Conservation (phyloP, 2,329 filamentous ascomycete species). For the Aspergillus sp. region DNA sequence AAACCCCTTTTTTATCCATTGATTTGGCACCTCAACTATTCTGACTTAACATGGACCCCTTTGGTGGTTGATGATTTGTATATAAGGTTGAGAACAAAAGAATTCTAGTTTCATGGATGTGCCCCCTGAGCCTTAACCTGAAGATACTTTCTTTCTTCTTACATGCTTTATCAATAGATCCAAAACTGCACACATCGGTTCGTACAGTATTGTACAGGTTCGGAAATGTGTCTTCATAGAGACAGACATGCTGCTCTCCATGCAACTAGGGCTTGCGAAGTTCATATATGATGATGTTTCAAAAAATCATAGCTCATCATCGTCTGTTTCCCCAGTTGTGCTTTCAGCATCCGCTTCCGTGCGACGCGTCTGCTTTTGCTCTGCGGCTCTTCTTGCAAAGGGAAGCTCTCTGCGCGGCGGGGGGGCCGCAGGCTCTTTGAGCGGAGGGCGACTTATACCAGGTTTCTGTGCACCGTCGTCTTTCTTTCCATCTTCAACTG, state of each 20-base stretch:
- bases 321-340: conserved; percentile 31
- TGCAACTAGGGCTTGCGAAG: background rate
- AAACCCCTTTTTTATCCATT: no score
- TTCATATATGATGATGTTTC: background rate
- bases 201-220: no score
- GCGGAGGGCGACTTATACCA: conserved; percentile 2
- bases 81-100: conserved; percentile 26
- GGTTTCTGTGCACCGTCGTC: background rate
- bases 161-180: no score
- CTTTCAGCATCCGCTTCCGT: conserved; percentile 14
- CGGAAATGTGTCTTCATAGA: no score
- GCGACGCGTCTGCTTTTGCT: conserved; percentile 4
- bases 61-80: conserved; percentile 26
- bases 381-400: conserved; percentile 22
- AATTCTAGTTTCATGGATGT: background rate
- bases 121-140: background rate
- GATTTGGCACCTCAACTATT: conserved; percentile 12
- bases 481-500: background rate
- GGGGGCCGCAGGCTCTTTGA: conserved; percentile 13
- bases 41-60: conserved; percentile 16
- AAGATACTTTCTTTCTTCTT: no score
- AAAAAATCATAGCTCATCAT: conserved; percentile 32
- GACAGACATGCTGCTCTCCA: no score
- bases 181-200: no score
- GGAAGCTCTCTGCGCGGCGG: conserved; percentile 38